Conservation (phyloP, 2,329 filamentous ascomycete species). For the Cladophialophora carrionii region DNA sequence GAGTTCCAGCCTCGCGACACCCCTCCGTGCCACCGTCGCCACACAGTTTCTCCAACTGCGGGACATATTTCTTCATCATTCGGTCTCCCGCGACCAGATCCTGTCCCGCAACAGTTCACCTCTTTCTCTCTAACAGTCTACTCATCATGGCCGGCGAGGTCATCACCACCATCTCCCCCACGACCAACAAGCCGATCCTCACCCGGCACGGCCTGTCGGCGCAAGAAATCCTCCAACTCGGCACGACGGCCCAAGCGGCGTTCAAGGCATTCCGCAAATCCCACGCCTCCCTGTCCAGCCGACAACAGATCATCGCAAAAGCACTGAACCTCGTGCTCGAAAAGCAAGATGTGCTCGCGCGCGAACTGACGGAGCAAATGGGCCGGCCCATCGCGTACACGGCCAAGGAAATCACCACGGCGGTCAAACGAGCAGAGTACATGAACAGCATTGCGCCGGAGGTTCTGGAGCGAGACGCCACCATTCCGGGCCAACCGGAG, state of each 20-base stretch:
- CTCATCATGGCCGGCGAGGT: constrained; percentile 56
- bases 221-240: constrained; percentile 71
- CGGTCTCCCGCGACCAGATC: not conserved
- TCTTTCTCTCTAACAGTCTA: not conserved
- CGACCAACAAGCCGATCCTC: constrained; percentile 81
- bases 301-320: constrained; percentile 78
- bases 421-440: constrained; percentile 82
- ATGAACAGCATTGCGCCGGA: constrained; percentile 81
- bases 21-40: constrained; percentile 10
- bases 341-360: constrained; percentile 76
- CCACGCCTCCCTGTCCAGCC: constrained; percentile 71
- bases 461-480: constrained; percentile 70
- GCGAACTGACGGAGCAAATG: constrained; percentile 92
- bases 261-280: constrained; percentile 79
- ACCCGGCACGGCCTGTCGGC: constrained; percentile 74
- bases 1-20: not conserved
- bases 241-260: constrained; percentile 70
- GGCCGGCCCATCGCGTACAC: constrained; percentile 88
- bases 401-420: constrained; percentile 79
- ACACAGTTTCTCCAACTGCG: constrained; percentile 15
- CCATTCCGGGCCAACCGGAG: constrained; percentile 71
- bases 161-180: constrained; percentile 82
- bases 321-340: constrained; percentile 72
- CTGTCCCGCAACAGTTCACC: not conserved
- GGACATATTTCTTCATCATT: constrained; percentile 16